These are phyloP conservation scores for Pseudogymnoascus pannorum DNA, from an alignment of 2,329 filamentous ascomycete genomes.

Conservation along the genomic window DNA sequence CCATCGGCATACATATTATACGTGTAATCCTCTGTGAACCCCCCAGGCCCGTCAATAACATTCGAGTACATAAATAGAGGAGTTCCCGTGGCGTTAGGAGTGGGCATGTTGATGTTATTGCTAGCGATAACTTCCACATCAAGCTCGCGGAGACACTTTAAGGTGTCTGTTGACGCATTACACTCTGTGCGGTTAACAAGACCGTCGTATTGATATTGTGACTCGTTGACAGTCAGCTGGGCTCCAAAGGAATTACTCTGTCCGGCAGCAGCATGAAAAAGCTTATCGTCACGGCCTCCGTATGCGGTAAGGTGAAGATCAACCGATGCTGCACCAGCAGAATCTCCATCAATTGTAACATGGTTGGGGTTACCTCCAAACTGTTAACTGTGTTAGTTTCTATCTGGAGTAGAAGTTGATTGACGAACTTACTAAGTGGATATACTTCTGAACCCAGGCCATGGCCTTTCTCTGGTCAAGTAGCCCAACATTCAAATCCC, in stretches of 20 bases:
- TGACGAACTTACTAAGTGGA: constrained; percentile 40
- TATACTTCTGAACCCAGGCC: constrained; percentile 34
- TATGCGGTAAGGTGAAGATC: constrained; percentile 1
- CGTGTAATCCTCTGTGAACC: constrained; percentile 43
- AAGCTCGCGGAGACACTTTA: constrained; percentile 41
- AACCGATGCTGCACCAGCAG: constrained; percentile 15
- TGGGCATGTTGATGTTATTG: constrained; percentile 35
- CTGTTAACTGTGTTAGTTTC: neutral
- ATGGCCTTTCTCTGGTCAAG: constrained; percentile 36
- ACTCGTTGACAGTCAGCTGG: neutral
- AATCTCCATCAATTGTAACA: constrained; percentile 1
- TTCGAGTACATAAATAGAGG: constrained; percentile 49
- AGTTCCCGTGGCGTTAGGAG: constrained; percentile 26
- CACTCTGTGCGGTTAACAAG: neutral
- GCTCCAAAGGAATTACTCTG: neutral
- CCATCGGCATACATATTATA: constrained; percentile 43
- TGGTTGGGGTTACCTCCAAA: neutral
- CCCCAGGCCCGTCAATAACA: constrained; percentile 40
- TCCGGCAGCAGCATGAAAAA: constrained; percentile 1
- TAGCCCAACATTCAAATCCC: constrained; percentile 33
- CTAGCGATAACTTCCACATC: constrained; percentile 36
- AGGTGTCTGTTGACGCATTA: constrained; percentile 28
- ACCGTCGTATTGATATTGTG: neutral
- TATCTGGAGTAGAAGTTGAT: neutral
- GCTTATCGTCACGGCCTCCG: neutral